Evolutionary conservation across 805 yeast species (phyloP).

Genomic region (Novakomyces olei): DNA sequence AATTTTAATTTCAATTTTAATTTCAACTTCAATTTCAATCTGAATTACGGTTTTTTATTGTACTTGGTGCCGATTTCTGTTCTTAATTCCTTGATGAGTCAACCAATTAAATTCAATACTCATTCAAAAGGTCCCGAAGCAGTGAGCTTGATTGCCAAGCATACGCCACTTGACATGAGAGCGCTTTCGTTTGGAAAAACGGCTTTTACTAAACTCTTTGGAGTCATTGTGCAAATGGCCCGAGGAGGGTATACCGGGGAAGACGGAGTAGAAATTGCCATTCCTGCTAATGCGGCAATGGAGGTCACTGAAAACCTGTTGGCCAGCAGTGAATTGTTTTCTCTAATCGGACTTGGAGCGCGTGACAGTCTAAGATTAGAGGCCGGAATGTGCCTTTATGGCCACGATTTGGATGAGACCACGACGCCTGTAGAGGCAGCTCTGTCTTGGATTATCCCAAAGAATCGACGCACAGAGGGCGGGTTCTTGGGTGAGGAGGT

Average conservation of each 20-base stretch:
- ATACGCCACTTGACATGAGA: slow-evolving; percentile 33
- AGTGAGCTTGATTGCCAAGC: slow-evolving; percentile 37
- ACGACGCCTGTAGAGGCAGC: slow-evolving; percentile 78
- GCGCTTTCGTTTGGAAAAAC: slow-evolving; percentile 47
- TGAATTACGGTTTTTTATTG: too few relatives aligned
- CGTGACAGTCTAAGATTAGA: slow-evolving; percentile 86
- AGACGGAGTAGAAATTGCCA: slow-evolving; percentile 67
- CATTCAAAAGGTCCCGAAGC: slow-evolving; percentile 93
- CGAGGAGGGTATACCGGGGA: slow-evolving; percentile 97
- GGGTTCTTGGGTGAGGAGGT: slow-evolving; percentile 56
- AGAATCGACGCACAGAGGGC: slow-evolving; percentile 38
- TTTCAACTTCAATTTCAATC: too few relatives aligned
- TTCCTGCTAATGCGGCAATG: slow-evolving; percentile 16
- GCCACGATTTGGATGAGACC: slow-evolving; percentile 63
- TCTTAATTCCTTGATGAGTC: too few relatives aligned
- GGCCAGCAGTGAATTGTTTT: slow-evolving; percentile 31
- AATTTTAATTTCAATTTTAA: too few relatives aligned
- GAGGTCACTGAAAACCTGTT: slow-evolving; percentile 46
- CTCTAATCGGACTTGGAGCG: slow-evolving; percentile 93
- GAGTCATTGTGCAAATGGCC: slow-evolving; percentile 27
- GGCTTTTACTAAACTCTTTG: slow-evolving; percentile 5
- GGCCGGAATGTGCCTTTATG: slow-evolving; percentile 97
- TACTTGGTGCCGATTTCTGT: too few relatives aligned
- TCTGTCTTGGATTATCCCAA: slow-evolving; percentile 73
- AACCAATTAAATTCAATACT: too few relatives aligned